These are phyloP conservation scores for Ophiostoma australiae DNA, from an alignment of 2,329 filamentous ascomycete genomes.

Conservation along the genomic window DNA sequence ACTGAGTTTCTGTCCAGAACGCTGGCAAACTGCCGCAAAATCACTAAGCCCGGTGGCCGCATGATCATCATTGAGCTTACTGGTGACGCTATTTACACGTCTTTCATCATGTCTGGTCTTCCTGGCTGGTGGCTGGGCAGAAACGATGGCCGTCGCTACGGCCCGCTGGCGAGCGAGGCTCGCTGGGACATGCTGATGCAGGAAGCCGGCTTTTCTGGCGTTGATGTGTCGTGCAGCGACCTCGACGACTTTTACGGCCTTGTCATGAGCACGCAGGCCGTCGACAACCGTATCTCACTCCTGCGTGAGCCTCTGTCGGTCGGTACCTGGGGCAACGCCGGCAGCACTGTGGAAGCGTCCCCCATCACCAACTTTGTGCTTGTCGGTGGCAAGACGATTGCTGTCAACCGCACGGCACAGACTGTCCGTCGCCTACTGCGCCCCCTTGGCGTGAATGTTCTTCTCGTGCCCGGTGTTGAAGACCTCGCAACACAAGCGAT, in stretches of 20 bases:
- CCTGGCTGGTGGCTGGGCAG: conserved; percentile 29
- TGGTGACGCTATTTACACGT: conserved; percentile 21
- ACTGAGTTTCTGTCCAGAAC: conserved; percentile 33
- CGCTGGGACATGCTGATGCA: conserved; percentile 30
- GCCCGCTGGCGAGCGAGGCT: conserved; percentile 22
- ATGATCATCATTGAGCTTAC: conserved; percentile 32
- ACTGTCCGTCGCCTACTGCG: conserved; percentile 22
- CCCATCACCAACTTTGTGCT: conserved; percentile 25
- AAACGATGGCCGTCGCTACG: conserved; percentile 22
- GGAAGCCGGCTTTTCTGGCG: conserved; percentile 30
- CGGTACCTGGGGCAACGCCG: conserved; percentile 11
- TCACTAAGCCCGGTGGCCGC: conserved; percentile 40
- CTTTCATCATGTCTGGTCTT: conserved; percentile 25
- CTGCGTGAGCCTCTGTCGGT: conserved; percentile 28
- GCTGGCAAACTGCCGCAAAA: conserved; percentile 34
- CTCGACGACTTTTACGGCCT: conserved; percentile 23
- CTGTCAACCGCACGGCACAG: conserved; percentile 16
- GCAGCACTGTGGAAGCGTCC: background rate
- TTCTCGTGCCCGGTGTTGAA: conserved; percentile 13
- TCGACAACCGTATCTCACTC: conserved; percentile 28
- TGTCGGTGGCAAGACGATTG: conserved; percentile 26
- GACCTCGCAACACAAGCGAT: conserved; percentile 10
- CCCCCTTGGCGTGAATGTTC: conserved; percentile 14
- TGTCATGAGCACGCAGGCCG: conserved; percentile 30
- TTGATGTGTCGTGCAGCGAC: conserved; percentile 26